These are phyloP conservation scores for Pseudotsuga menziesii DNA, from an alignment of 75 land plant genomes.

Conservation along the genomic window DNA sequence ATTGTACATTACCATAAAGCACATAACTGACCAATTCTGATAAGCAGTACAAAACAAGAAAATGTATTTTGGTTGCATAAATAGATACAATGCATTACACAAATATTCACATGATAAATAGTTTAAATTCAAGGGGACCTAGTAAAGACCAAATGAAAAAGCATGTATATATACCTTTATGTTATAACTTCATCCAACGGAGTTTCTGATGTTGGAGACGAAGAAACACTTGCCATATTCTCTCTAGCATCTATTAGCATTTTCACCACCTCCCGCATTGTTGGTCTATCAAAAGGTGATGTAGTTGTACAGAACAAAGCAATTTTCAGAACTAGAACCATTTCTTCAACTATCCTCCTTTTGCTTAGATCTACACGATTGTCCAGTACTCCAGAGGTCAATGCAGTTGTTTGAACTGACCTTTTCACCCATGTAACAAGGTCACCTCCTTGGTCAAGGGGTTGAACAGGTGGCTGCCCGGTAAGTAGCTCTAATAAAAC, in stretches of 20 bases:
- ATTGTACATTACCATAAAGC: no score
- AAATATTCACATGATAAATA: no score
- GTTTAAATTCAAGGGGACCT: no score
- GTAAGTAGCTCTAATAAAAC: conserved; percentile 73
- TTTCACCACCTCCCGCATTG: conserved; percentile 66
- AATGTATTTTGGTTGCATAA: no score
- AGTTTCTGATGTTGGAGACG: conserved; percentile 38
- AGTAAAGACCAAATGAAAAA: background rate
- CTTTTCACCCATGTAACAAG: conserved; percentile 69
- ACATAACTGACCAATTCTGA: no score
- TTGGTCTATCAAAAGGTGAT: conserved; percentile 59
- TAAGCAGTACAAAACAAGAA: no score
- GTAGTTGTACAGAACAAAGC: conserved; percentile 64
- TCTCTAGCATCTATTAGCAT: conserved; percentile 60
- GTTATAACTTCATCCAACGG: conserved; percentile 21
- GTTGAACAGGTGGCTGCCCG: conserved; percentile 58
- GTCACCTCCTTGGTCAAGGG: conserved; percentile 67
- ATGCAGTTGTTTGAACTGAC: conserved; percentile 20
- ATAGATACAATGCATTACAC: no score
- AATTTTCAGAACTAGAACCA: conserved; percentile 68
- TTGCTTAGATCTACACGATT: conserved; percentile 33
- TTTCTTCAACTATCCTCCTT: conserved; percentile 31
- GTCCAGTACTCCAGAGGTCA: conserved; percentile 39
- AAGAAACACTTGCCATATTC: background rate
- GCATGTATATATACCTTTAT: background rate